Evolutionary conservation across 1,139 yeast species (phyloP), one percentile per base, ranked within the genome.

Genomic region (Torulaspora pretoriensis): DNA sequence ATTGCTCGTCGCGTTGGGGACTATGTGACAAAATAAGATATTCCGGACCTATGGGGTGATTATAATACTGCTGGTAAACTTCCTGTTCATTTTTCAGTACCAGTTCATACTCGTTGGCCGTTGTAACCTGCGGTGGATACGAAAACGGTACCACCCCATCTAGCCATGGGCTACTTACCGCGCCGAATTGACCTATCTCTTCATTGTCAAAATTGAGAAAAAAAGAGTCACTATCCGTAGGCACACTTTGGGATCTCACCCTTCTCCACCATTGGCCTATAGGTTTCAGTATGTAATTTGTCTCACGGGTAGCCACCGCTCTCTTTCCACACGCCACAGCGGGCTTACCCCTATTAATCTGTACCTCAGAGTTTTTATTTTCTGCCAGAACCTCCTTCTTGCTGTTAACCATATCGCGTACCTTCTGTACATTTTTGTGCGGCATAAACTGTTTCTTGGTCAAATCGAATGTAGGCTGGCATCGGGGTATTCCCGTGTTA

Each of bases 281-380:
- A 3, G 49, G 38, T 12, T 14, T 26, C 3, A 34, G 23, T 2
- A 34, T 8, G 3, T 24, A 12, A 10, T 14, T 22, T n/a, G 22
- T 22, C 17, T 19, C 6, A 3, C 10, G 22, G 6, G 41, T 46
- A 12, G 61, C 22, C 64, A 10, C 57, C 54, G 6, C 59, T 42
- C 5, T 56, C 61, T 42, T 51, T 50, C 55, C 56, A 32, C 74
- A 74, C 0, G 79, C 72, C 7, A 66, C 69, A 3, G 73, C 67
- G 2, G 82, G 78, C 45, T 75, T 68, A 77, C 81, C 80, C 36
- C 81, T 63, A 1, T 74, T 60, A 41, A 79, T 55, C 35, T 77
- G 63, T 14, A 75, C 77, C 52, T 79, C 83, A 75, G 78, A 72
- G 38, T 64, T 66, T 9, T 69, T 70, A 25, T 70, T 71, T 13